phyloP scores from a whole-genome alignment of 208 protist species.

The Vickermania spadyakhi region DNA sequence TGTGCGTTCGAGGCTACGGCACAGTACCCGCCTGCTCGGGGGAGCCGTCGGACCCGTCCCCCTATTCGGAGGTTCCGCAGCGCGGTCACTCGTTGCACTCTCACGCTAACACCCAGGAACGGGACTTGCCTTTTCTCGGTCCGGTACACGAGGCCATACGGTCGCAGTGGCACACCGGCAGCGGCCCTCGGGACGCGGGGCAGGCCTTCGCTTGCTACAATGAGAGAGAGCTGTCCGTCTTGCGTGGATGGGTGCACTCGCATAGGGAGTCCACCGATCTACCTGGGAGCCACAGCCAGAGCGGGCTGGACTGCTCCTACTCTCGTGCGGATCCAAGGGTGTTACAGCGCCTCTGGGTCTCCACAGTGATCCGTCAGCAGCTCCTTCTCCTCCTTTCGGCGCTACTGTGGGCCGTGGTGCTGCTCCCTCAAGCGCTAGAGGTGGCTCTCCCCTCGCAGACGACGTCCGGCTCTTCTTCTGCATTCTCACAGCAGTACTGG shows the following conservation, averaged over 20 bases:
- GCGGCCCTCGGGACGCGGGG: too few relatives aligned
- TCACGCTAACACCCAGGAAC: not conserved
- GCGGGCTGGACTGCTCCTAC: too few relatives aligned
- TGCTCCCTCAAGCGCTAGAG: constrained; percentile 21
- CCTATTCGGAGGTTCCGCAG: not conserved
- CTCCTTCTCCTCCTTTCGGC: constrained; percentile 23
- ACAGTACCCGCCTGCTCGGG: not conserved
- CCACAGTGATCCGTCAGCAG: constrained; percentile 30
- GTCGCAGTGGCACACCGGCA: not conserved
- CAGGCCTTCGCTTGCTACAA: not conserved
- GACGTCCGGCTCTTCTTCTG: not conserved
- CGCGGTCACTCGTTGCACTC: not conserved
- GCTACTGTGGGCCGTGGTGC: constrained; percentile 17
- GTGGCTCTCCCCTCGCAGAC: constrained; percentile 3
- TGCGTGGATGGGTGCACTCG: too few relatives aligned
- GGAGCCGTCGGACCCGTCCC: not conserved
- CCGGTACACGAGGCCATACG: not conserved
- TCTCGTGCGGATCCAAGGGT: not conserved
- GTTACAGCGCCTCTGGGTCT: constrained; percentile 31
- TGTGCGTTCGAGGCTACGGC: too few relatives aligned
- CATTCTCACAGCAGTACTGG: not conserved
- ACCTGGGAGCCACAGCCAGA: too few relatives aligned
- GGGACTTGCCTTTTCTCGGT: not conserved
- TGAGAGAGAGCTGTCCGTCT: not conserved
- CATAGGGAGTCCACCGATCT: too few relatives aligned